Percentiles rank a stretch among this genome's conserved stretches.
Conservation (phyloP, 176 grass and related monocot genomes). For the Pharus latifolius region DNA sequence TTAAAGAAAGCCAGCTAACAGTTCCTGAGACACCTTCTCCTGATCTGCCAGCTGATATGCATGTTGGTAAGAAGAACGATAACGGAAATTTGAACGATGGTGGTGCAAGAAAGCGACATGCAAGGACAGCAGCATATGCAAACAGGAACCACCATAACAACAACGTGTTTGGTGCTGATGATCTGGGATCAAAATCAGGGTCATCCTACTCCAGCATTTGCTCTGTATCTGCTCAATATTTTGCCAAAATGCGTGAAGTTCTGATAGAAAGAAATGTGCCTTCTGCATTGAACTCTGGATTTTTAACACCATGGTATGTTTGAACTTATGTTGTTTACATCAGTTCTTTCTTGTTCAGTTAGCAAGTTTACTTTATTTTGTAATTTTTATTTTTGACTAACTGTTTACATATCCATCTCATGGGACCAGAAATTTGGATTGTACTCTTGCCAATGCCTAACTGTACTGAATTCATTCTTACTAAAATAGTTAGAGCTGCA, state of each 20-base stretch:
- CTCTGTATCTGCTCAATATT: constrained; percentile 76
- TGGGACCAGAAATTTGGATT: not conserved
- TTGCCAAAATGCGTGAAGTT: constrained; percentile 84
- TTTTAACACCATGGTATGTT: constrained; percentile 88
- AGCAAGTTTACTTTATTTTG: not conserved
- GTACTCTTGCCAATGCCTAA: not conserved
- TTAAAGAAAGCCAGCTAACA: constrained; percentile 81
- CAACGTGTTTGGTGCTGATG: constrained; percentile 38
- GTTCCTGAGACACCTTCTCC: constrained; percentile 98
- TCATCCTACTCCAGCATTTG: constrained; percentile 81
- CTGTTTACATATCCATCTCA: not conserved
- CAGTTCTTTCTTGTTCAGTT: constrained; percentile 9
- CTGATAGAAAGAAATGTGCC: constrained; percentile 86
- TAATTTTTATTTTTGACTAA: not conserved
- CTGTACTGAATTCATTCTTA: not conserved
- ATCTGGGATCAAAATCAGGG: constrained; percentile 56
- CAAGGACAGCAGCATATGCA: constrained; percentile 48
- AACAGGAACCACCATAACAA: constrained; percentile 57
- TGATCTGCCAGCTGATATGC: constrained; percentile 61
- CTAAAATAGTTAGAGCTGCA: not conserved
- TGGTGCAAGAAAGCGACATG: constrained; percentile 75
- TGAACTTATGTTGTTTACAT: not conserved
- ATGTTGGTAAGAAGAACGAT: constrained; percentile 86
- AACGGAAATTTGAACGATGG: constrained; percentile 52
- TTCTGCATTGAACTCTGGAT: constrained; percentile 87